Percentiles rank a stretch among this genome's conserved stretches.
phyloP scores from a whole-genome alignment of 2,329 filamentous ascomycete species.

The Zarea fungicola region DNA sequence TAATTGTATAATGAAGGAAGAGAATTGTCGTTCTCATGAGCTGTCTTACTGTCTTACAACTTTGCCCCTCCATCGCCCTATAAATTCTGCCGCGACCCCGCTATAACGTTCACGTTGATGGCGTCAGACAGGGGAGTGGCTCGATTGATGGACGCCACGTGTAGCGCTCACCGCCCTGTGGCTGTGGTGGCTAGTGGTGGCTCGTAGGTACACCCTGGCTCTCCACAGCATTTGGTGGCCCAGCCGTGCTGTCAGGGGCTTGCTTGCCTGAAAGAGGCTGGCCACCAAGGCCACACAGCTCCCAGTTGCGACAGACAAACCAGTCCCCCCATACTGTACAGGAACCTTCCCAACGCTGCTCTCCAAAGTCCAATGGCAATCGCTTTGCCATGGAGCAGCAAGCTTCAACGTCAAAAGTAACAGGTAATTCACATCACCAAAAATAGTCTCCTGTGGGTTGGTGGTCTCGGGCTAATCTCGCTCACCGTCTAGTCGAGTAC shows the following conservation, averaged over 20 bases:
- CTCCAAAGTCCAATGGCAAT: conserved; percentile 10
- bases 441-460: not conserved
- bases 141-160: not conserved
- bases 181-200: too few relatives aligned
- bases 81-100: conserved; percentile 22
- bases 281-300: not conserved
- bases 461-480: not conserved
- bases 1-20: too few relatives aligned
- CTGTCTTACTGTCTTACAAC: too few relatives aligned
- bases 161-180: conserved; percentile 4
- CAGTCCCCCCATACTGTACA: not conserved
- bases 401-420: conserved; percentile 71
- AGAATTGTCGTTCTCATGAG: conserved; percentile 49
- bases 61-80: conserved; percentile 13
- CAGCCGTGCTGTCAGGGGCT: conserved; percentile 3
- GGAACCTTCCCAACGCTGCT: not conserved
- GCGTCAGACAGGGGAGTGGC: conserved; percentile 4
- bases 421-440: conserved; percentile 44
- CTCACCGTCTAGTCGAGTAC: conserved; percentile 69
- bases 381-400: conserved; percentile 55
- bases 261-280: not conserved
- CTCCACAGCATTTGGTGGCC: not conserved
- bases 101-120: conserved; percentile 10
- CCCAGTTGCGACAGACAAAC: conserved; percentile 5
- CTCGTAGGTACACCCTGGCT: too few relatives aligned